Evolutionary conservation across 208 protist genomes (phyloP), one percentile per base, ranked within the genome.

Genomic region (Porcisia hertigi): DNA sequence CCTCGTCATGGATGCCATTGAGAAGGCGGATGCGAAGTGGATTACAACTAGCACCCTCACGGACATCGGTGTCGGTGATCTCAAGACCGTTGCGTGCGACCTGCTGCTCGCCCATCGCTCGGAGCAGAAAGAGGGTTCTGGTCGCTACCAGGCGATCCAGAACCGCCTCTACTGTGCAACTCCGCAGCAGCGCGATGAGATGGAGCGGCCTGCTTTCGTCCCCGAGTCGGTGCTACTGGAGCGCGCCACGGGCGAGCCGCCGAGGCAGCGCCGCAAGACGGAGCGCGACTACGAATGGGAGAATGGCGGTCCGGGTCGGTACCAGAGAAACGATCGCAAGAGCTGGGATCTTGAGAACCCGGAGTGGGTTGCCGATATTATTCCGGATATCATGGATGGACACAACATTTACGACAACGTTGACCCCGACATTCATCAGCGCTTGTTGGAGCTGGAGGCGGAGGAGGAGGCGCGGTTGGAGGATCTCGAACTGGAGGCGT

Each of bases 401-500:
- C 98, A 99, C 87, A 99, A 99, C 85, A 99, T 99, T 83, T 93
- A 96, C 54, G 99, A 99, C 89, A 99, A 98, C 83, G 96, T 99
- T 71, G 99, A 99, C 83, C 98, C 98, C 14, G 99, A 99, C 52
- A 99, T 99, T 86, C 89, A 97, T 69, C 85, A 98, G 73, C 90
- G 90, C 52, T 84, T 98, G 12, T 58, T 96, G 25, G 94, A 97
- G 85, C 82, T 98, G 43, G 94, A 98, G 84, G 93, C 94, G 12
- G 96, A 99, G 82, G 95, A 99, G 79, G 91, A 98, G 71, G 85
- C 90, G 39, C 90, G 91, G 66, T 81, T 98, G 18, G 90, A 97
- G 71, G 86, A 99, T 80, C 75, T 98, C 12, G 98, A 99, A 81
- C 81, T 92, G 34, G 97, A 99, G 76, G 96, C 98, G 69, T 94